Percentiles rank a stretch among this genome's conserved stretches.
Evolutionary conservation across 768 basidiomycete genomes (phyloP).

Genomic region (Lactarius trivialis): DNA sequence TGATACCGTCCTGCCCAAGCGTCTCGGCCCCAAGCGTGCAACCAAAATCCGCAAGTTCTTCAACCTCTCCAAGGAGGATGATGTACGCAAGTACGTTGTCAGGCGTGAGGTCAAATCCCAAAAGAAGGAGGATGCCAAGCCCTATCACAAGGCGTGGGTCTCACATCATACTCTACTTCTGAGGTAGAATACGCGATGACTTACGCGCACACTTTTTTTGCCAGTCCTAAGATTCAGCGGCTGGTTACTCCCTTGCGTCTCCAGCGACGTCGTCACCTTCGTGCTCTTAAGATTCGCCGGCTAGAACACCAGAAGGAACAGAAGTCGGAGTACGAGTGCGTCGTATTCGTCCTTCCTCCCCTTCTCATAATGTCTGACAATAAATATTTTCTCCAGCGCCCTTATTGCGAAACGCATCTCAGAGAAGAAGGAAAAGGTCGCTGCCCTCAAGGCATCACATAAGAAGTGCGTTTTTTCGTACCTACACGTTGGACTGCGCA

Average conservation of each 20-base stretch:
- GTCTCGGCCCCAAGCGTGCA: slow-evolving; percentile 94
- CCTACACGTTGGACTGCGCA: not conserved
- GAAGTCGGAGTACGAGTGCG: slow-evolving; percentile 88
- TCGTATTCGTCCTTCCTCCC: slow-evolving; percentile 10
- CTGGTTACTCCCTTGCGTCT: slow-evolving; percentile 92
- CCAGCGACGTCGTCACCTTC: slow-evolving; percentile 92
- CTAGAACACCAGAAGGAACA: slow-evolving; percentile 92
- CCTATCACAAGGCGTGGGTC: slow-evolving; percentile 93
- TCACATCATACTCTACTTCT: not conserved
- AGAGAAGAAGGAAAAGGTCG: slow-evolving; percentile 89
- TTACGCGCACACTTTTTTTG: not conserved
- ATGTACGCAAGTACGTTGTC: slow-evolving; percentile 96
- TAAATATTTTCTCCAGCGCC: slow-evolving; percentile 33
- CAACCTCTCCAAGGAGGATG: slow-evolving; percentile 95
- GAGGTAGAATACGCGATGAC: slow-evolving; percentile 1
- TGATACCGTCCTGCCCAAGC: slow-evolving; percentile 87
- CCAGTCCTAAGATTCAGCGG: slow-evolving; percentile 92
- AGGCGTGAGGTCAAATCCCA: slow-evolving; percentile 80
- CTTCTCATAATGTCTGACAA: slow-evolving; percentile 3
- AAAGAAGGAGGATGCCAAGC: slow-evolving; percentile 89
- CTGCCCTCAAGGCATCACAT: slow-evolving; percentile 83
- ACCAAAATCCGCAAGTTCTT: slow-evolving; percentile 98
- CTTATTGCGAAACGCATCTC: slow-evolving; percentile 84
- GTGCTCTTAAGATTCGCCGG: slow-evolving; percentile 79
- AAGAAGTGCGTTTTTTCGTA: slow-evolving; percentile 41